Percentiles rank a stretch among this genome's conserved stretches.
These are phyloP conservation scores for Myrica gale DNA, from an alignment of 306 rosid species.

Conservation along the genomic window DNA sequence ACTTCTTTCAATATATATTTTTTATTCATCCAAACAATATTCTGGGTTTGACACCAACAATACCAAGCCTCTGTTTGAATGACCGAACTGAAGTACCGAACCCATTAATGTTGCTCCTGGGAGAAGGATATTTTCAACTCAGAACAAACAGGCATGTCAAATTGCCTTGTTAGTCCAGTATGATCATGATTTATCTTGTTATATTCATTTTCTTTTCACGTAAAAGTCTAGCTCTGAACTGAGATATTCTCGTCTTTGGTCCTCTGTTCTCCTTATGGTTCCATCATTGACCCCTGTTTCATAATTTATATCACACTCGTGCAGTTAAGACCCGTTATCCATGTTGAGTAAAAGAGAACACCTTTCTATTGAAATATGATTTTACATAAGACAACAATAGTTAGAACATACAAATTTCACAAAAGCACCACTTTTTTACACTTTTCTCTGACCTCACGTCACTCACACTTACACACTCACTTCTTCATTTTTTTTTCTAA, in stretches of 20 bases:
- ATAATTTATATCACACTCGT: not conserved
- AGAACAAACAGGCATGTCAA: not conserved
- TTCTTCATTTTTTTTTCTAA: too few relatives aligned
- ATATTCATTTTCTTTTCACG: not conserved
- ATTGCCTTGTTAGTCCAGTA: not conserved
- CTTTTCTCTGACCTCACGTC: too few relatives aligned
- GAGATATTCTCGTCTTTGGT: not conserved
- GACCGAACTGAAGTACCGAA: not conserved
- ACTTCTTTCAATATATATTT: too few relatives aligned
- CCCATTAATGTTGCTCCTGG: not conserved
- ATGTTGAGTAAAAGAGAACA: too few relatives aligned
- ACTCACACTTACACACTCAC: too few relatives aligned
- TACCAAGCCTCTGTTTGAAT: not conserved
- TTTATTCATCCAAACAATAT: not conserved
- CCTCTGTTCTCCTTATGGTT: not conserved
- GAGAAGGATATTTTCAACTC: too few relatives aligned
- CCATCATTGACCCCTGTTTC: not conserved
- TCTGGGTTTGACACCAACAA: not conserved
- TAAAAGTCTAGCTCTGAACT: not conserved
- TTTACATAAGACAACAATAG: too few relatives aligned
- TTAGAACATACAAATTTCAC: too few relatives aligned
- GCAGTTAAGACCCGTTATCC: not conserved
- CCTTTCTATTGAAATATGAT: too few relatives aligned
- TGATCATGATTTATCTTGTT: not conserved
- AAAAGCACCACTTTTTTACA: too few relatives aligned